Percentiles rank a stretch among this genome's conserved stretches.
These are phyloP conservation scores for Aspergillus transmontanensis DNA, from an alignment of 2,329 filamentous ascomycete genomes.

Conservation along the genomic window DNA sequence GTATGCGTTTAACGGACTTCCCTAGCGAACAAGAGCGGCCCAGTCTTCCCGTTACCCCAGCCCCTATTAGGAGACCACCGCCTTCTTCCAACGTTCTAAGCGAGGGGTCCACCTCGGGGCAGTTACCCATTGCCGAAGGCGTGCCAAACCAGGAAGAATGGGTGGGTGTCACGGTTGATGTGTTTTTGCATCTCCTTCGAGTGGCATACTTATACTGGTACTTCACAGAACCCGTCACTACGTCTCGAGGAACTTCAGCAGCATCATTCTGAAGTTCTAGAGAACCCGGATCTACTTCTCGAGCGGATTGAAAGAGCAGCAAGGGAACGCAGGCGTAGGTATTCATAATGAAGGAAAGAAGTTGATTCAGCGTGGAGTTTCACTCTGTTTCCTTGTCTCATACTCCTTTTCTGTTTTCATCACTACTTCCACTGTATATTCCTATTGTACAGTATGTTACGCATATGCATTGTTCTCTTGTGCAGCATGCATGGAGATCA, in stretches of 20 bases:
- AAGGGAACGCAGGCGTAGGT: neutral
- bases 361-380: neutral
- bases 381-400: neutral
- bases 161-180: conserved; percentile 71
- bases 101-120: conserved; percentile 45
- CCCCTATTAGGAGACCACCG: conserved; percentile 69
- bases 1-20: conserved; percentile 81
- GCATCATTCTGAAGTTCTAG: conserved; percentile 65
- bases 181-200: conserved; percentile 46
- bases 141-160: conserved; percentile 88
- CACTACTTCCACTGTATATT: neutral
- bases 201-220: conserved; percentile 49
- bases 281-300: conserved; percentile 40
- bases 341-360: conserved; percentile 3
- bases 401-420: neutral
- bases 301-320: conserved; percentile 19
- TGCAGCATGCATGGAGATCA: conserved; percentile 3
- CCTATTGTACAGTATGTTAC: conserved; percentile 5
- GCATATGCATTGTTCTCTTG: neutral
- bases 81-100: conserved; percentile 43
- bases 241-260: conserved; percentile 71
- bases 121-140: conserved; percentile 74
- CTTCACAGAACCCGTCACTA: conserved; percentile 66
- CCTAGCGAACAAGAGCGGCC: conserved; percentile 79
- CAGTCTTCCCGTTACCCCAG: conserved; percentile 87